These are phyloP conservation scores for Vanilla planifolia DNA, from an alignment of 106 monocot species.

Conservation along the genomic window DNA sequence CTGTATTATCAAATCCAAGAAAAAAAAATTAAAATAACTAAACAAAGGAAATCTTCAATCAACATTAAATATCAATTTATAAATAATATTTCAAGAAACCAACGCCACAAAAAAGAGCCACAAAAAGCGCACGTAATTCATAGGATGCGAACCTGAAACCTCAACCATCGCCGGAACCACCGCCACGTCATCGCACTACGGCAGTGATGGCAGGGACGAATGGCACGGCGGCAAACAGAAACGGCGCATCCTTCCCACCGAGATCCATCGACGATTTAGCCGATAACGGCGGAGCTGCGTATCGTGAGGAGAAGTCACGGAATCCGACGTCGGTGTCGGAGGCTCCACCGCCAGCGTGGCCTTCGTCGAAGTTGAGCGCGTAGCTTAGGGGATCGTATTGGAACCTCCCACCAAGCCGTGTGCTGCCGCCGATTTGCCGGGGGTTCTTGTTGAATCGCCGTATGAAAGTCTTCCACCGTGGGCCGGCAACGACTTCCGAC, in stretches of 20 bases:
- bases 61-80: no score
- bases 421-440: not conserved
- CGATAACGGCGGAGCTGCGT: conserved; percentile 28
- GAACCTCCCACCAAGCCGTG: conserved; percentile 10
- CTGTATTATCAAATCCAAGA: no score
- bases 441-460: conserved; percentile 27
- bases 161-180: no score
- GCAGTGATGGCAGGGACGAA: not conserved
- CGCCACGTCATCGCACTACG: no score
- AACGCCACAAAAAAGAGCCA: no score
- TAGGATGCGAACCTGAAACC: no score
- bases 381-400: conserved; percentile 55
- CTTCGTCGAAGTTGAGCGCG: conserved; percentile 76
- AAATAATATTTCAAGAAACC: no score
- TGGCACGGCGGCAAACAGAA: conserved; percentile 1
- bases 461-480: conserved; percentile 70
- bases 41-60: no score
- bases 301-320: conserved; percentile 66
- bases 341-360: conserved; percentile 15
- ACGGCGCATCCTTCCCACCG: conserved; percentile 22
- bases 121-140: no score
- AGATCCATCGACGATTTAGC: conserved; percentile 42
- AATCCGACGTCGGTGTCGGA: conserved; percentile 26
- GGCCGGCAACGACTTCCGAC: conserved; percentile 58
- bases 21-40: no score